Evolutionary conservation across 306 rosid genomes (phyloP), one percentile per base, ranked within the genome.

Genomic region (Crotalaria pallida): DNA sequence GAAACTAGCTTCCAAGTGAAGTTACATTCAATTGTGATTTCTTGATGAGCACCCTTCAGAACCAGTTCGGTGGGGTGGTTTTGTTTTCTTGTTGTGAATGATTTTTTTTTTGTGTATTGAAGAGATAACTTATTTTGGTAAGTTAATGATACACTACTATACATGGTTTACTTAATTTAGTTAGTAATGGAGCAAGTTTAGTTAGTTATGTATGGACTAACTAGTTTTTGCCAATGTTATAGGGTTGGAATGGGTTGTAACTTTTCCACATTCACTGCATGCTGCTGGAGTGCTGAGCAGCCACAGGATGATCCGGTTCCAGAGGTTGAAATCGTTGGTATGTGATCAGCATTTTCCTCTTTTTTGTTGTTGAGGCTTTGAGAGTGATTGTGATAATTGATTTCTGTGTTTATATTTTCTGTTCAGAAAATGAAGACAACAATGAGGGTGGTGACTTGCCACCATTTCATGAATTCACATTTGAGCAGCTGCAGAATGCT

Each of bases 191-290:
- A 68, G 72, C 49, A 48, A 73, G 59, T 69, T 64, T 21, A 24
- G 56, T 62, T 66, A 71, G 53, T 24, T 69, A 40, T 9, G 5
- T 83, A 1, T 10, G 36, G 66, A 58, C 69, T 78, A 38, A 79
- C 66, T 67, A 27, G 76, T 65, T 56, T 67, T 72, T 55, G 43
- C 51, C 22, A 67, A 23, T 66, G 65, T 60, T 79, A 49, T 65
- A 79, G 83, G 69, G 77, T 74, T 87, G 77, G 73, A 78, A 94
- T 94, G 98, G 98, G 98, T 78, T 85, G 97, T 65, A 80, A 67
- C 58, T 81, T 88, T 76, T 94, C 98, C 15, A 94, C 81, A 72
- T 79, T 59, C 74, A 29, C 82, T 11, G 22, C 43, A 22, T 90
- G 98, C 78, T 93, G 96, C 76, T 61, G 56, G 52, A 80, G 83